Percentiles rank a stretch among this genome's conserved stretches.
These are phyloP conservation scores for Cytospora paraplurivora DNA, from an alignment of 2,329 filamentous ascomycete species.

Conservation along the genomic window DNA sequence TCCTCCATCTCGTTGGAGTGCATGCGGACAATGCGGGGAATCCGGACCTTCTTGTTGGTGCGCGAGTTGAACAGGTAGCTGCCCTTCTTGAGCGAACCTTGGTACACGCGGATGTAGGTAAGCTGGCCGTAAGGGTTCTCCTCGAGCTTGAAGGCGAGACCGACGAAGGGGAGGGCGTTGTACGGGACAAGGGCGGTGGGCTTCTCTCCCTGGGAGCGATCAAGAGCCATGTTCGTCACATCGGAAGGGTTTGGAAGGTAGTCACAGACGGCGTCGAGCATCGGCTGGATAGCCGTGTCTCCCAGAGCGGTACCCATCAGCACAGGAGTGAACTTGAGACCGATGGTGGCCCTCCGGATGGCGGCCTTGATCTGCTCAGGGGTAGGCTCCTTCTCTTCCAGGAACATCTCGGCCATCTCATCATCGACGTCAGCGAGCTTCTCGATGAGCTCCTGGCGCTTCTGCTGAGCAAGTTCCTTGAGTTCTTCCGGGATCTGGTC, in stretches of 20 bases:
- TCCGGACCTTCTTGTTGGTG: constrained; percentile 92
- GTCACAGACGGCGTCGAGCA: constrained; percentile 93
- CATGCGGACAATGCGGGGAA: constrained; percentile 98
- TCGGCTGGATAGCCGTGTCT: constrained; percentile 92
- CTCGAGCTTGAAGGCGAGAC: constrained; percentile 97
- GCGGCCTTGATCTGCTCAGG: constrained; percentile 85
- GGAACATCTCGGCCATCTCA: constrained; percentile 92
- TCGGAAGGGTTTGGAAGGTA: constrained; percentile 91
- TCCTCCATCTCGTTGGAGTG: constrained; percentile 99
- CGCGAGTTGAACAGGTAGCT: constrained; percentile 91
- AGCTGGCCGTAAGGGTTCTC: constrained; percentile 98
- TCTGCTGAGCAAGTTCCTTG: constrained; percentile 74
- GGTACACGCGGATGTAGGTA: constrained; percentile 98
- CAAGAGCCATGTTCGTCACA: constrained; percentile 85
- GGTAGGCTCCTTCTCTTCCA: constrained; percentile 82
- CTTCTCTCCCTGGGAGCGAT: constrained; percentile 76
- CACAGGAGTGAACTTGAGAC: constrained; percentile 87
- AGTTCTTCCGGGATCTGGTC: constrained; percentile 85
- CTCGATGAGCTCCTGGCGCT: constrained; percentile 84
- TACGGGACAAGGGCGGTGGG: constrained; percentile 88
- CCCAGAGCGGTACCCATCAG: constrained; percentile 95
- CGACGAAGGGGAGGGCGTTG: constrained; percentile 90
- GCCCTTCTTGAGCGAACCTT: constrained; percentile 86
- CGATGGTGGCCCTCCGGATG: constrained; percentile 87
- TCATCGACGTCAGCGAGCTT: constrained; percentile 97